Conservation (phyloP, 169 alveolate species). For the Amoebophrya sp. region DNA sequence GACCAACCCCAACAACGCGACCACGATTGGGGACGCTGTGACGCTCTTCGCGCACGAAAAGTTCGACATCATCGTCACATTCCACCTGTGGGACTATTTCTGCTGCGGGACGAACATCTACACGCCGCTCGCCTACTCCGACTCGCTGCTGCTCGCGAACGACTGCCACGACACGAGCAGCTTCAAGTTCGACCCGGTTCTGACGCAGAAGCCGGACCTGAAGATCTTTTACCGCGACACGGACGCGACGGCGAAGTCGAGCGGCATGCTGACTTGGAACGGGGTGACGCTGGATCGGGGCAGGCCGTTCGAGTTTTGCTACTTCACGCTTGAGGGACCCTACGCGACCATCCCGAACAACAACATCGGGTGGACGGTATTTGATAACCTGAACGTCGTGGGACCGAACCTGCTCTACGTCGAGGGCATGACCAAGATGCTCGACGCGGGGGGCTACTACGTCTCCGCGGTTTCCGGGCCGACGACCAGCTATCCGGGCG, state of each 20-base stretch:
- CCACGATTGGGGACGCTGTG: neutral
- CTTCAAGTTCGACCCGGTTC: neutral
- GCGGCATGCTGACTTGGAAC: neutral
- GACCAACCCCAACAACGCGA: neutral
- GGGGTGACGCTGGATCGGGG: neutral
- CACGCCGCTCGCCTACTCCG: neutral
- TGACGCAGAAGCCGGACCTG: neutral
- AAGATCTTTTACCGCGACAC: neutral
- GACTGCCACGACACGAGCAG: neutral
- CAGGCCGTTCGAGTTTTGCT: neutral
- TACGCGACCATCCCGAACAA: neutral
- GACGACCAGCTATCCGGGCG: too few relatives aligned
- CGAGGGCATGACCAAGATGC: neutral
- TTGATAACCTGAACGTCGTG: neutral
- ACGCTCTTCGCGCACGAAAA: neutral
- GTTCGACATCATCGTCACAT: neutral
- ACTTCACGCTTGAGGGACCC: neutral
- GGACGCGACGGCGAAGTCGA: neutral
- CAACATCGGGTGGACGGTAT: neutral
- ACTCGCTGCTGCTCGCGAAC: neutral
- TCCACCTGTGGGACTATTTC: neutral
- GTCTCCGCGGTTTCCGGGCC: too few relatives aligned
- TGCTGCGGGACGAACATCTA: neutral
- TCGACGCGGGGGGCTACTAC: too few relatives aligned
- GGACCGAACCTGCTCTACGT: neutral